Evolutionary conservation across 495 filamentous ascomycete genomes (phyloP).

Genomic region (Recurvomyces mirabilis): DNA sequence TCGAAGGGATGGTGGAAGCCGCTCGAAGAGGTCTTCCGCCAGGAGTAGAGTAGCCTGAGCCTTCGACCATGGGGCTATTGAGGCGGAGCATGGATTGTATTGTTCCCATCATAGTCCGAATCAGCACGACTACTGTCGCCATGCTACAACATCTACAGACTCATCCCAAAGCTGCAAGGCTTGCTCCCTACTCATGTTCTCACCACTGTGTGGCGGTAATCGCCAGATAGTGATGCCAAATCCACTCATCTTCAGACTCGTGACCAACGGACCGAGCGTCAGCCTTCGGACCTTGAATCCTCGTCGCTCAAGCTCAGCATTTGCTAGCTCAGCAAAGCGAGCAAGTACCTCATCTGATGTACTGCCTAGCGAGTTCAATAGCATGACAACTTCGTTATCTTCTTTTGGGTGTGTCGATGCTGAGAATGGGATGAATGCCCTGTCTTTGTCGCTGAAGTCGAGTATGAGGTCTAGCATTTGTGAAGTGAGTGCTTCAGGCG

Average conservation of each 20-base stretch:
- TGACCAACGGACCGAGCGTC: constrained; percentile 19
- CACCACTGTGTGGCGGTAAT: constrained; percentile 14
- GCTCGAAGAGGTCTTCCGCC: constrained; percentile 55
- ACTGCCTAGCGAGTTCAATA: constrained; percentile 21
- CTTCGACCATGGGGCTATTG: too few relatives aligned
- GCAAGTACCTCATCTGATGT: constrained; percentile 22
- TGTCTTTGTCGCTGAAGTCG: constrained; percentile 15
- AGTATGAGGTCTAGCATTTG: constrained; percentile 20
- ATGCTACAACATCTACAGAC: constrained; percentile 18
- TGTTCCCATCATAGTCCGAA: neutral
- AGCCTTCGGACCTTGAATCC: constrained; percentile 19
- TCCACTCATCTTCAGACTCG: constrained; percentile 22
- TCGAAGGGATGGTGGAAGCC: constrained; percentile 62
- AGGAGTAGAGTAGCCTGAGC: constrained; percentile 5
- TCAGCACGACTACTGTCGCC: constrained; percentile 15
- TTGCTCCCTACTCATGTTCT: constrained; percentile 9
- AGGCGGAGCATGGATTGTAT: too few relatives aligned
- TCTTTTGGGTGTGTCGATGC: constrained; percentile 1
- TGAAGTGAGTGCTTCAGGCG: constrained; percentile 10
- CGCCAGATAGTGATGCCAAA: constrained; percentile 23
- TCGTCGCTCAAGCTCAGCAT: constrained; percentile 12
- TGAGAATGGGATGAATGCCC: constrained; percentile 21
- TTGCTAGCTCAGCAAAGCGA: constrained; percentile 21
- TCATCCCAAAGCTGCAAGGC: constrained; percentile 19
- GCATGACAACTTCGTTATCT: constrained; percentile 20